Base-by-base conservation (phyloP, 1,284 basidiomycete genomes). In the Boletus semigastroideus region DNA sequence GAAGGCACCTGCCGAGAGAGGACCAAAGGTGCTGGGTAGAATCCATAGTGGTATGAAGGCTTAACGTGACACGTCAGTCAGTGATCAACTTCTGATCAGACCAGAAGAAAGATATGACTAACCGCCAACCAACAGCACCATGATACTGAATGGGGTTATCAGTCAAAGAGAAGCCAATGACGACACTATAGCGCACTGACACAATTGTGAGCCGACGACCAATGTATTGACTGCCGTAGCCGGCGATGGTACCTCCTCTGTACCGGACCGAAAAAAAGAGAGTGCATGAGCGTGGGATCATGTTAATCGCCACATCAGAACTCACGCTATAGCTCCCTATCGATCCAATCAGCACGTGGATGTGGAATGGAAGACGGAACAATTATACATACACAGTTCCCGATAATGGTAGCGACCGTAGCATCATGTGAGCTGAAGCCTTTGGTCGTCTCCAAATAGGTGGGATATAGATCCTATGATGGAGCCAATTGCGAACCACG, bases 391-490 rank as follows among this genome's bases (percentile, higher is more conserved):
- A 84, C 90, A 59, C 84, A 89, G 69, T 92, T 94, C 25, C 89
- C 87, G 59, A 98, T 93, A 63, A 98, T 98, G 12, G 94, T 97
- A 0, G 92, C 91, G 38, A 91, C 78, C 2, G 90, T 90, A 0
- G 94, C 79, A 42, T 83, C 68, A 59, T 87, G 77, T 0, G 74
- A 39, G 22, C 67, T 71, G 63, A 89, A 83, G 30, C 74, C 74
- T 64, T 90, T 90, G 14, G 80, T 78, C 2, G 66, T 68, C 56
- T 82, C 70, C 45, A 95, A 75, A 68, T 92, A 94, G 4, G 87
- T 92, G 20, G 92, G 91, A 74, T 88, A 91, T 30, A 91, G 62
- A 69, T 91, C 88, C 76, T 77, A 56, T 38, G 41, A 41, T 12
- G 1, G 37, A 27, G 9, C 3, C n/a, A 4, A 52, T 34, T 5